Conservation (phyloP, 768 basidiomycete genomes). For the Hemileccinum rubropunctum region DNA sequence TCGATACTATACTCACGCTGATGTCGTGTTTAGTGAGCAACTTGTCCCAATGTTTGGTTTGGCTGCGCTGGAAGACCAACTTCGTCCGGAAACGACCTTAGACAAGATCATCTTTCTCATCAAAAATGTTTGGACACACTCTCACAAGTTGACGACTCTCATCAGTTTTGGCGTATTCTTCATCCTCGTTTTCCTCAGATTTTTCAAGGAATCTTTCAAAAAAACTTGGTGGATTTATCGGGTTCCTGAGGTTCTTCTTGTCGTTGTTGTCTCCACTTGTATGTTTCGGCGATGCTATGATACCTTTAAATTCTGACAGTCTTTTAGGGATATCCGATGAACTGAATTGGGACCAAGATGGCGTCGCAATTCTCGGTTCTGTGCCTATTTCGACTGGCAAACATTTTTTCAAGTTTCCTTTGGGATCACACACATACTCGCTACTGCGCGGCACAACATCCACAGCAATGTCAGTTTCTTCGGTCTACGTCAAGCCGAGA, state of each 20-base stretch:
- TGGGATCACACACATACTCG: conserved; percentile 54
- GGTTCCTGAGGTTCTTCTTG: conserved; percentile 86
- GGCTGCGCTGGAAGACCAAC: conserved; percentile 44
- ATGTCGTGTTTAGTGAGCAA: conserved; percentile 55
- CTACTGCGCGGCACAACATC: conserved; percentile 80
- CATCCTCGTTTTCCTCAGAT: conserved; percentile 59
- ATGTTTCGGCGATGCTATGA: conserved; percentile 23
- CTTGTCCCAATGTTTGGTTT: conserved; percentile 91
- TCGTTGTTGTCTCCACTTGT: conserved; percentile 84
- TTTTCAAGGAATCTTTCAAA: conserved; percentile 56
- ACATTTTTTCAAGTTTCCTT: conserved; percentile 72
- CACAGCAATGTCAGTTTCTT: conserved; percentile 62
- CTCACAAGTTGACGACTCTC: conserved; percentile 64
- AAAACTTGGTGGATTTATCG: conserved; percentile 71
- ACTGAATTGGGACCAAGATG: conserved; percentile 72
- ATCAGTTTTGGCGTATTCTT: conserved; percentile 73
- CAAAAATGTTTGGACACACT: conserved; percentile 50
- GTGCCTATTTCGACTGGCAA: conserved; percentile 62
- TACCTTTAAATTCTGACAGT: background rate
- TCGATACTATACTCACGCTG: conserved; percentile 1
- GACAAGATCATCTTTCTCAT: conserved; percentile 79
- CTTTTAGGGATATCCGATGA: conserved; percentile 61
- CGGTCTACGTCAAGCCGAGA: background rate
- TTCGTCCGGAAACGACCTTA: conserved; percentile 65
- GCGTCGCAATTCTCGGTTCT: conserved; percentile 80